Percentiles rank a stretch among this genome's conserved stretches.
phyloP scores from a whole-genome alignment of 2,329 filamentous ascomycete species.

The Coniella lustricola region DNA sequence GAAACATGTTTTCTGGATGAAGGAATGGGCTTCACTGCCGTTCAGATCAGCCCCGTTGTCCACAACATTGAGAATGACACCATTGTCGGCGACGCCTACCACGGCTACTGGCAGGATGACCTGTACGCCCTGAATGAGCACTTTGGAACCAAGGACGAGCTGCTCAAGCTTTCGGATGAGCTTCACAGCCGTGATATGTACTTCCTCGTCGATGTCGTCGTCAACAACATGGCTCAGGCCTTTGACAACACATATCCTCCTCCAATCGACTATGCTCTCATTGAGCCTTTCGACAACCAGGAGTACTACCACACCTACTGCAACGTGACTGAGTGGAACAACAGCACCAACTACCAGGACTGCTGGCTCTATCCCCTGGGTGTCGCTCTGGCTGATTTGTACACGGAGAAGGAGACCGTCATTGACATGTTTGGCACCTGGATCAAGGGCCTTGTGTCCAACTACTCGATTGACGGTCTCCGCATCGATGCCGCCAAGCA shows the following conservation, averaged over 20 bases:
- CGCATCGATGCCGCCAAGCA: conserved; percentile 58
- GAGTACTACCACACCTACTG: conserved; percentile 58
- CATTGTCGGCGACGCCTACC: conserved; percentile 33
- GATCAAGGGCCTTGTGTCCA: conserved; percentile 49
- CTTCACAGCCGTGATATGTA: conserved; percentile 28
- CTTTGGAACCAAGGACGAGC: conserved; percentile 52
- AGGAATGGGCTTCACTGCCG: conserved; percentile 50
- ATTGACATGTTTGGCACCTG: conserved; percentile 48
- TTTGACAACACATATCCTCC: conserved; percentile 29
- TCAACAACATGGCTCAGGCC: conserved; percentile 47
- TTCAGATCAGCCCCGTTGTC: conserved; percentile 54
- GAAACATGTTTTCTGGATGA: background rate
- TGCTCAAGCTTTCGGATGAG: conserved; percentile 46
- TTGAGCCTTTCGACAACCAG: conserved; percentile 40
- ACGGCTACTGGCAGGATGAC: conserved; percentile 49
- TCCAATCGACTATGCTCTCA: conserved; percentile 36
- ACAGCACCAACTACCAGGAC: conserved; percentile 38
- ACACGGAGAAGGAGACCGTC: conserved; percentile 45
- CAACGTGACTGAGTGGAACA: conserved; percentile 43
- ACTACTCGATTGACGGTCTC: conserved; percentile 56
- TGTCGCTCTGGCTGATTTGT: conserved; percentile 55
- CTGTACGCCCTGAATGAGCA: conserved; percentile 47
- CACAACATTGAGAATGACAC: conserved; percentile 29
- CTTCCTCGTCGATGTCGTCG: conserved; percentile 43
- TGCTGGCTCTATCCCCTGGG: conserved; percentile 47